Evolutionary conservation across 176 grass and related monocot species (phyloP), one percentile per base, ranked within the genome.

Genomic region (Rhynchospora pubera): DNA sequence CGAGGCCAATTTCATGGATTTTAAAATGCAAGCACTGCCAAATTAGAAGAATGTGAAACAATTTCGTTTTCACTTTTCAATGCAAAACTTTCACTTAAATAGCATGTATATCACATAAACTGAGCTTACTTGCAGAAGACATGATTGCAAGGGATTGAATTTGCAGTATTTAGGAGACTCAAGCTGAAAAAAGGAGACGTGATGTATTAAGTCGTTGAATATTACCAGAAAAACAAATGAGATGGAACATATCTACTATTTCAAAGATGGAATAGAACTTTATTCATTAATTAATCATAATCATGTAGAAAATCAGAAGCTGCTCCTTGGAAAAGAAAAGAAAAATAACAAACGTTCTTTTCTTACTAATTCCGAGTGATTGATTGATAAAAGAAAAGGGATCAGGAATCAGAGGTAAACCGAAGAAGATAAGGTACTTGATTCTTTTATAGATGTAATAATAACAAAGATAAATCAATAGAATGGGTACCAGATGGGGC

Each of bases 51-150:
- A 86, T 44, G 8, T 0, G 24, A 47, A 68, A 52, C 0, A 76
- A 55, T 30, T 30, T 76, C 32, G 10, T 55, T 30, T 3, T 9
- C 72, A 52, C 15, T 9, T 53, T 76, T 76, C 48, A 76, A 56
- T 55, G 48, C 44, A 53, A 76, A 55, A 10, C 44, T 13, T 16
- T 32, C 55, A 65, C 19, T 9, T 64, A 82, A 43, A 28, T 46
- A 66, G 48, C 3, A 57, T 15, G 8, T 1, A 51, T 14, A 77
- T 22, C 32, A n/a, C 13, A 5, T 48, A 12, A 16, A 63, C 30
- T 15, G 26, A 10, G 34, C 92, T 91, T 83, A 98, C 95, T 88
- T 89, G 95, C 95, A 94, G 88, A 94, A 94, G 55, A 90, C 61
- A 67, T 98, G 95, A 7, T 94, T 98, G 85, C 95, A 98, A 77